phyloP scores from a whole-genome alignment of 768 basidiomycete species.

The Leccinum boreale region DNA sequence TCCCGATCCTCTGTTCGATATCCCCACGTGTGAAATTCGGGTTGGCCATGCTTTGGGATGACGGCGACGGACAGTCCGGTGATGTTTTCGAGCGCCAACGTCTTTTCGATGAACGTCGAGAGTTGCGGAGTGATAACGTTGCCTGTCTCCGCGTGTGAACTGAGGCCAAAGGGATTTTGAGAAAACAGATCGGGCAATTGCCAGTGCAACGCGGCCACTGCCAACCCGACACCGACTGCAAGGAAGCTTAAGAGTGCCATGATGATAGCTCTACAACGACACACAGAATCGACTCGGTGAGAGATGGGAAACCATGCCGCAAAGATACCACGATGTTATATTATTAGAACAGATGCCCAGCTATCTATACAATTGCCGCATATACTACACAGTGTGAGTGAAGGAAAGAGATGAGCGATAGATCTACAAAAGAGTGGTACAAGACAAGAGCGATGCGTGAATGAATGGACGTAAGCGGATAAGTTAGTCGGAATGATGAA shows the following conservation, averaged over 20 bases:
- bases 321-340: background rate
- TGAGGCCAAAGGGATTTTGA: background rate
- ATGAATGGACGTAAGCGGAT: slow-evolving; percentile 6
- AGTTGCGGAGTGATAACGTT: slow-evolving; percentile 18
- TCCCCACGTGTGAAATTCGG: slow-evolving; percentile 36
- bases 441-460: slow-evolving; percentile 7
- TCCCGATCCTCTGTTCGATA: slow-evolving; percentile 34
- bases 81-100: slow-evolving; percentile 21
- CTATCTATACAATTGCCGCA: slow-evolving; percentile 6
- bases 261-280: background rate
- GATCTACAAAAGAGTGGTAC: slow-evolving; percentile 12
- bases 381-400: background rate
- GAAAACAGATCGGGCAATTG: slow-evolving; percentile 5
- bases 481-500: slow-evolving; percentile 15
- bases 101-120: slow-evolving; percentile 16
- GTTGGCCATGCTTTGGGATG: slow-evolving; percentile 20
- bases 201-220: background rate
- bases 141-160: background rate
- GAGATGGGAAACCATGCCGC: background rate
- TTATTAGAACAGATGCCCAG: background rate
- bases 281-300: background rate
- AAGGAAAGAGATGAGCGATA: background rate
- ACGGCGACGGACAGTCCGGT: slow-evolving; percentile 32
- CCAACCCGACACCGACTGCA: slow-evolving; percentile 6
- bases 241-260: slow-evolving; percentile 7